Evolutionary conservation across 2,329 filamentous ascomycete genomes (phyloP).

Genomic region (Westerdykella ornata): DNA sequence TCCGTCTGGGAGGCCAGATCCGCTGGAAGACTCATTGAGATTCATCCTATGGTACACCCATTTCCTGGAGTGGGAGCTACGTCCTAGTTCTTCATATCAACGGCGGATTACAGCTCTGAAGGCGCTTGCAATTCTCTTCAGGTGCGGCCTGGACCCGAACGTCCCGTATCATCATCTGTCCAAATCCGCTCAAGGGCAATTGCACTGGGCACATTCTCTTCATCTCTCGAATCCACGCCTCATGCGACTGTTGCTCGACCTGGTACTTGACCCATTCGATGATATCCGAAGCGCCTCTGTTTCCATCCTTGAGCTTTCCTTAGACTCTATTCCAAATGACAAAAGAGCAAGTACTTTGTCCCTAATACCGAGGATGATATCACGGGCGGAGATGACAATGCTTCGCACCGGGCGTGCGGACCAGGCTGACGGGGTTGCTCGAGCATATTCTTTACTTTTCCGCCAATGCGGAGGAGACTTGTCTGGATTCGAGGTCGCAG

Average conservation of each 20-base stretch:
- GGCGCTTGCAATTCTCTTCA: conserved; percentile 60
- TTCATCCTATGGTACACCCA: conserved; percentile 70
- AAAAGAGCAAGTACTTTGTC: conserved; percentile 10
- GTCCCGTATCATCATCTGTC: conserved; percentile 36
- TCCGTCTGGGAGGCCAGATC: conserved; percentile 6
- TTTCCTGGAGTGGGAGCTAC: conserved; percentile 68
- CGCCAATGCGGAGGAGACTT: conserved; percentile 36
- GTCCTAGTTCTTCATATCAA: conserved; percentile 80
- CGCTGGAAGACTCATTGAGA: conserved; percentile 47
- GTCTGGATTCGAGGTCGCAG: conserved; percentile 3
- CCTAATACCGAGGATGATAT: conserved; percentile 21
- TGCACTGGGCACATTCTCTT: conserved; percentile 46
- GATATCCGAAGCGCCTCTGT: conserved; percentile 64
- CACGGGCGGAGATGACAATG: conserved; percentile 49
- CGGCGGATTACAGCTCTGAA: conserved; percentile 76
- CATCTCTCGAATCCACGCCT: conserved; percentile 41
- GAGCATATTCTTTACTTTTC: conserved; percentile 66
- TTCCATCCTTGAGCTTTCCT: conserved; percentile 38
- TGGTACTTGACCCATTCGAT: conserved; percentile 85
- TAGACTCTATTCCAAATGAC: conserved; percentile 15
- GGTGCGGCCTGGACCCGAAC: conserved; percentile 57
- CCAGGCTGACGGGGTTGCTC: conserved; percentile 84
- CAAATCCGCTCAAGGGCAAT: conserved; percentile 45
- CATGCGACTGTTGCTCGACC: conserved; percentile 63
- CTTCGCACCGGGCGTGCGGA: conserved; percentile 74